phyloP scores from a whole-genome alignment of 257 asterid genomes.

The Scutellaria barbata region DNA sequence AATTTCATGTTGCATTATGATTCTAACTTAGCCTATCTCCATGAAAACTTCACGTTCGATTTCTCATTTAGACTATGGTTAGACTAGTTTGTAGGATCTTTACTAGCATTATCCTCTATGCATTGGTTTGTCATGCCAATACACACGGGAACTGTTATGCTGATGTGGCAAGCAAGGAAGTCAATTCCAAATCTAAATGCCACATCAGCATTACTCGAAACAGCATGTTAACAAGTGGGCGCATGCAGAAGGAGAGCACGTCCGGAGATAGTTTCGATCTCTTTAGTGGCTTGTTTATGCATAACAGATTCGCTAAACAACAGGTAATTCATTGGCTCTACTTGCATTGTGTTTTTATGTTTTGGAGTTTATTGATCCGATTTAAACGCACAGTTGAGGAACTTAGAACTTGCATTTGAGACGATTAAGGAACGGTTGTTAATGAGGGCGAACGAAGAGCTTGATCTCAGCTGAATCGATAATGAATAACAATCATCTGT shows the following conservation, averaged over 20 bases:
- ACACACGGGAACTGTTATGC: too few relatives aligned
- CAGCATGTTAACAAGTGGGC: not conserved
- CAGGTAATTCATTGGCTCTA: constrained; percentile 51
- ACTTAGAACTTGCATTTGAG: constrained; percentile 62
- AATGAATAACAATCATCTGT: not conserved
- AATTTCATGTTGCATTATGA: not conserved
- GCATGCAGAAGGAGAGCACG: constrained; percentile 80
- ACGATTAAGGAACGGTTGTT: constrained; percentile 59
- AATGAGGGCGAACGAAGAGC: constrained; percentile 44
- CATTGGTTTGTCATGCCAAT: too few relatives aligned
- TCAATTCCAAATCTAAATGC: too few relatives aligned
- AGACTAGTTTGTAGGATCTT: too few relatives aligned
- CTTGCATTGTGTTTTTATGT: not conserved
- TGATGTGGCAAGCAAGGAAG: too few relatives aligned
- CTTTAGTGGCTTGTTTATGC: constrained; percentile 70
- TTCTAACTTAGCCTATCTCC: too few relatives aligned
- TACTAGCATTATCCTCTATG: too few relatives aligned
- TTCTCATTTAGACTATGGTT: too few relatives aligned
- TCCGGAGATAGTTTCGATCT: constrained; percentile 77
- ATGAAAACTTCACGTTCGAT: too few relatives aligned
- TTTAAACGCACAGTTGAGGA: constrained; percentile 49
- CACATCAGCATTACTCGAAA: too few relatives aligned
- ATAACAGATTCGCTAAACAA: constrained; percentile 74
- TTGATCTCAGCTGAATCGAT: constrained; percentile 30
- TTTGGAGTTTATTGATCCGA: constrained; percentile 21